phyloP scores from a whole-genome alignment of 2,329 filamentous ascomycete species.

The Exophiala alcalophila region DNA sequence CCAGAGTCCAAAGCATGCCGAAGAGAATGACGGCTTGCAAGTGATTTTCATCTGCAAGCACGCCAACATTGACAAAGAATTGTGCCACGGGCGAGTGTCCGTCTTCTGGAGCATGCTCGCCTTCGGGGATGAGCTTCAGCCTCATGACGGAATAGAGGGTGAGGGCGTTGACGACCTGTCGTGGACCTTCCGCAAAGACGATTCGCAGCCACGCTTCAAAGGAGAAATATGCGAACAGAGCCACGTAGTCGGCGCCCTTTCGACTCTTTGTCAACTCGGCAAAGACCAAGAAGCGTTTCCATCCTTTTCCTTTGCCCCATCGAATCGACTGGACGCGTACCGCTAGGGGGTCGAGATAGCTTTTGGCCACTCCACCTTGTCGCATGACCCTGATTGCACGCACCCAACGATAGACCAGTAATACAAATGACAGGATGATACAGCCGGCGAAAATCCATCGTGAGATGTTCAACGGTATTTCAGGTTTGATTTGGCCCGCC shows the following conservation, averaged over 20 bases:
- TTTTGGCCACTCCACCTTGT: conserved; percentile 82
- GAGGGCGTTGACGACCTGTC: conserved; percentile 84
- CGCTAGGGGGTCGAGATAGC: conserved; percentile 84
- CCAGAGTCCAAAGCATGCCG: conserved; percentile 86
- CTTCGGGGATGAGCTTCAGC: conserved; percentile 65
- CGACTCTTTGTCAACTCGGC: conserved; percentile 85
- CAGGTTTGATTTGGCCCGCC: conserved; percentile 78
- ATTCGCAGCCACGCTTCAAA: conserved; percentile 83
- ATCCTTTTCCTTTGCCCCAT: conserved; percentile 71
- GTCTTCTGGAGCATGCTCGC: conserved; percentile 50
- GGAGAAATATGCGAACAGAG: conserved; percentile 85
- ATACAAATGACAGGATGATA: conserved; percentile 84
- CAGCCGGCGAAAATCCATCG: conserved; percentile 95
- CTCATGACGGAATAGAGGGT: conserved; percentile 83
- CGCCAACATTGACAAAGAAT: conserved; percentile 79
- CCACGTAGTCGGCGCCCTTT: conserved; percentile 85
- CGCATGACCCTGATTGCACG: conserved; percentile 77
- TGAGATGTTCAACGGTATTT: conserved; percentile 71
- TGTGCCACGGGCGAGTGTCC: conserved; percentile 64
- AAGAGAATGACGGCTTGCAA: conserved; percentile 79
- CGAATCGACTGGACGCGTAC: conserved; percentile 80
- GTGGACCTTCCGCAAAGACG: conserved; percentile 84
- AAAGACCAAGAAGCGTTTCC: conserved; percentile 88
- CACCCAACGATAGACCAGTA: conserved; percentile 76
- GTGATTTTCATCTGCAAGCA: conserved; percentile 68